A percentile compares a stretch with the other conserved stretches of the same genome.
phyloP scores from a whole-genome alignment of 2,329 filamentous ascomycete genomes.

The Cytospora paraplurivora region DNA sequence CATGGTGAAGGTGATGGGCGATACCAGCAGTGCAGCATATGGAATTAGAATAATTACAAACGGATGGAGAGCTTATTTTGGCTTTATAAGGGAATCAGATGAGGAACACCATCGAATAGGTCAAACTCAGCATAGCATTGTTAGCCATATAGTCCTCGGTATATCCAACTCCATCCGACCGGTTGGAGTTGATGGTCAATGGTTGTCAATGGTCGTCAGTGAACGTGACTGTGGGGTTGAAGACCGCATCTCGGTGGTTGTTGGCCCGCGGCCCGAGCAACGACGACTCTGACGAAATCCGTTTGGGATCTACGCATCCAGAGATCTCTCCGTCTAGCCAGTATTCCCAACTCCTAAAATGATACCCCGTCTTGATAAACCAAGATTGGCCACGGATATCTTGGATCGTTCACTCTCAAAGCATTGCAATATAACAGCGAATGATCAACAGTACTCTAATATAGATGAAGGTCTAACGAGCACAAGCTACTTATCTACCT shows the following conservation, averaged over 20 bases:
- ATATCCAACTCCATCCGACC: background rate
- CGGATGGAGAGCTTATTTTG: background rate
- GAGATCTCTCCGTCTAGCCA: too few species aligned
- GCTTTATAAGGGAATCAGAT: background rate
- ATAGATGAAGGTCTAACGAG: too few species aligned
- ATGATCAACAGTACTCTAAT: too few species aligned
- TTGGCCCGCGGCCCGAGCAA: slow-evolving; percentile 26
- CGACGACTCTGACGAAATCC: background rate
- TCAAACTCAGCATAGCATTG: background rate
- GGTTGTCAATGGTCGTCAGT: background rate
- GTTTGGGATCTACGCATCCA: background rate
- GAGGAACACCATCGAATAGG: background rate
- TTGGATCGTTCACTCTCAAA: too few species aligned
- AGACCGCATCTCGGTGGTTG: slow-evolving; percentile 18
- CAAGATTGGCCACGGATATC: too few species aligned
- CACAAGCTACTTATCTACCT: too few species aligned
- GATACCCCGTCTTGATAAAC: too few species aligned
- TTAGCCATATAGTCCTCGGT: background rate
- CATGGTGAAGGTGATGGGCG: slow-evolving; percentile 40
- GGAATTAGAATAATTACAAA: background rate
- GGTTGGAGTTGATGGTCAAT: slow-evolving; percentile 7
- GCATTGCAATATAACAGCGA: too few species aligned
- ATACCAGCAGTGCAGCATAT: background rate
- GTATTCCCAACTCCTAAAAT: too few species aligned
- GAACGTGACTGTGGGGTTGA: slow-evolving; percentile 18